phyloP scores from a whole-genome alignment of 495 filamentous ascomycete genomes.

The Penicillium parvum region DNA sequence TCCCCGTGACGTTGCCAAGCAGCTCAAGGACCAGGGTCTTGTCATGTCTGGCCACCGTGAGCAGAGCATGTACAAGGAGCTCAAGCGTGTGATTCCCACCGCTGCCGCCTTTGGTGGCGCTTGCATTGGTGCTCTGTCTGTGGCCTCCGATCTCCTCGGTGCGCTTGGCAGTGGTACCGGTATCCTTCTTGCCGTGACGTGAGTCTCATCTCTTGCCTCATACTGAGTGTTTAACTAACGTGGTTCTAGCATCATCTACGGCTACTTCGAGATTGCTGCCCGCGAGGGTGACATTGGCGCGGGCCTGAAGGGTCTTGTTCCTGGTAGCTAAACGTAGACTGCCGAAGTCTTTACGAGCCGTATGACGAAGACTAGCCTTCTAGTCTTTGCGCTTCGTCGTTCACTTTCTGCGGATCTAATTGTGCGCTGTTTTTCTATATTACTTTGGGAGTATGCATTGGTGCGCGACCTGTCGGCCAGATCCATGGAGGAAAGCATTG shows the following conservation, averaged over 20 bases:
- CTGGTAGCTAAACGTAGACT: conserved; percentile 41
- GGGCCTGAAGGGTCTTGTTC: conserved; percentile 85
- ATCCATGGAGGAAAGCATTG: neutral
- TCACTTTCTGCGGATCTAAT: conserved; percentile 25
- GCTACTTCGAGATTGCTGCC: conserved; percentile 98
- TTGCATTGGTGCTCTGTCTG: conserved; percentile 95
- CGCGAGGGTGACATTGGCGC: conserved; percentile 89
- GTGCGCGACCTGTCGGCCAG: conserved; percentile 4
- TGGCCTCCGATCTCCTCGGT: conserved; percentile 91
- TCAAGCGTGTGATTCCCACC: conserved; percentile 98
- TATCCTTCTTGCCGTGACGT: conserved; percentile 98
- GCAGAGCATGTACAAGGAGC: conserved; percentile 99
- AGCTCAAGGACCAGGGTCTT: conserved; percentile 98
- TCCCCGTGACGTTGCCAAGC: conserved; percentile 98
- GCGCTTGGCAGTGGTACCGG: conserved; percentile 95
- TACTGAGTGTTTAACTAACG: conserved; percentile 16
- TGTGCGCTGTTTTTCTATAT: conserved; percentile 24
- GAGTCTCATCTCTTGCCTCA: conserved; percentile 45
- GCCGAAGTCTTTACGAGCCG: conserved; percentile 29
- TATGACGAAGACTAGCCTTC: conserved; percentile 26
- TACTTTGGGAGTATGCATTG: conserved; percentile 21
- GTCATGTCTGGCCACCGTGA: conserved; percentile 99
- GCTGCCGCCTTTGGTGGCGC: conserved; percentile 98
- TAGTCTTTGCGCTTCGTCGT: conserved; percentile 21
- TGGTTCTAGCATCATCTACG: conserved; percentile 80